Conservation (phyloP, 192 early-diverging fungal genomes). For the Linnemannia exigua region DNA sequence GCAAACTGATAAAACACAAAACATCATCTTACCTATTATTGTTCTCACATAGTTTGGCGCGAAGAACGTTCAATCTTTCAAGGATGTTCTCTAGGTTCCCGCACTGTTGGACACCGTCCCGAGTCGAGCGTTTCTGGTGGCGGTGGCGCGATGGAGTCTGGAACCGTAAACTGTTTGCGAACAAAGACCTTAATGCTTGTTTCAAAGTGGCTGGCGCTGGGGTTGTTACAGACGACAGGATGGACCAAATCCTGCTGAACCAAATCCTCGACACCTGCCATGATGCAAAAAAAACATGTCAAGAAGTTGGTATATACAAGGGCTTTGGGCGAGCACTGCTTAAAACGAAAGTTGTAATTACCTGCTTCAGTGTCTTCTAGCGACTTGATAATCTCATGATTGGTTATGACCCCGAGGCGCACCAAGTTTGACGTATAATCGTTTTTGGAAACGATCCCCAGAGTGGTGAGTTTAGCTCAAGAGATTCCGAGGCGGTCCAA, state of each 20-base stretch:
- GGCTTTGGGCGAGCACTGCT: too few relatives aligned
- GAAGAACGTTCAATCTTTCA: background rate
- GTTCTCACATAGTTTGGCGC: background rate
- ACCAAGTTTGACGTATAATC: background rate
- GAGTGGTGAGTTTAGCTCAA: background rate
- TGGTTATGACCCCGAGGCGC: background rate
- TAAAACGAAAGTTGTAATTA: too few relatives aligned
- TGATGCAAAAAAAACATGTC: background rate
- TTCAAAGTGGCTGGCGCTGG: background rate
- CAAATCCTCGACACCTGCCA: background rate
- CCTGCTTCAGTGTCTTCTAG: too few relatives aligned
- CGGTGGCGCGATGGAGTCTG: background rate
- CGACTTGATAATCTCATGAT: slow-evolving; percentile 6
- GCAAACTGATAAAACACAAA: too few relatives aligned
- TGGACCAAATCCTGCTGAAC: background rate
- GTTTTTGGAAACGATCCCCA: slow-evolving; percentile 1
- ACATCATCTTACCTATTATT: background rate
- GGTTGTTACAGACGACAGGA: background rate
- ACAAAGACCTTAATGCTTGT: background rate
- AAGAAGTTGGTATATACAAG: too few relatives aligned
- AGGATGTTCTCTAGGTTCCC: background rate
- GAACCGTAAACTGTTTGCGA: background rate
- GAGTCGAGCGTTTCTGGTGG: background rate
- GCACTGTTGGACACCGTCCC: background rate
- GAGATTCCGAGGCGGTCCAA: background rate